These are phyloP conservation scores for Cucumis hystrix DNA, from an alignment of 306 rosid species.

Conservation along the genomic window DNA sequence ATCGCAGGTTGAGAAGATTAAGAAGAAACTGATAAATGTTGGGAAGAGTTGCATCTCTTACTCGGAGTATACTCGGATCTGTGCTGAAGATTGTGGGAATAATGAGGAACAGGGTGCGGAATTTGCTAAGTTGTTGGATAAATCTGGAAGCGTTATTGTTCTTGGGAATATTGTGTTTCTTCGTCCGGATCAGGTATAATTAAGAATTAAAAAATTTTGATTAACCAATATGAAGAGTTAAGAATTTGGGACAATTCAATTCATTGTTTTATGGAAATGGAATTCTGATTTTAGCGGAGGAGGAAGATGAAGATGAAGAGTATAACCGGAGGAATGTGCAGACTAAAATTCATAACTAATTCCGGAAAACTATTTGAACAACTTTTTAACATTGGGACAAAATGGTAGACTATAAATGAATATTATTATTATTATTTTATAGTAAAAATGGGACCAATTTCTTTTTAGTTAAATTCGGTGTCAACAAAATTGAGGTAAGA, in stretches of 20 bases:
- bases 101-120: constrained; percentile 37
- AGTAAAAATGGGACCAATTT: no score
- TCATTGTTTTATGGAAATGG: not conserved
- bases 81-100: constrained; percentile 35
- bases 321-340: not conserved
- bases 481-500: no score
- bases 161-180: constrained; percentile 68
- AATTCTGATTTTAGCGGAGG: not conserved
- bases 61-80: constrained; percentile 40
- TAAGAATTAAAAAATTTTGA: not conserved
- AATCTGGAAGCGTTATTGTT: constrained; percentile 70
- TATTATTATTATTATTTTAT: no score
- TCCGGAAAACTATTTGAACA: not conserved
- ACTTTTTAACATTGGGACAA: not conserved
- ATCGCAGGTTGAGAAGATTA: constrained; percentile 51
- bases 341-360: not conserved
- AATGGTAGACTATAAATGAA: not conserved
- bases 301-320: not conserved
- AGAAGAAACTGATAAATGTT: constrained; percentile 33
- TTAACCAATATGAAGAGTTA: no score
- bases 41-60: constrained; percentile 37
- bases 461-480: no score
- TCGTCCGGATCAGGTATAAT: constrained; percentile 61
- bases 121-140: constrained; percentile 59
- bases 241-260: not conserved